Evolutionary conservation across 139 green algal species (phyloP).

Genomic region (Trebouxia sp.): DNA sequence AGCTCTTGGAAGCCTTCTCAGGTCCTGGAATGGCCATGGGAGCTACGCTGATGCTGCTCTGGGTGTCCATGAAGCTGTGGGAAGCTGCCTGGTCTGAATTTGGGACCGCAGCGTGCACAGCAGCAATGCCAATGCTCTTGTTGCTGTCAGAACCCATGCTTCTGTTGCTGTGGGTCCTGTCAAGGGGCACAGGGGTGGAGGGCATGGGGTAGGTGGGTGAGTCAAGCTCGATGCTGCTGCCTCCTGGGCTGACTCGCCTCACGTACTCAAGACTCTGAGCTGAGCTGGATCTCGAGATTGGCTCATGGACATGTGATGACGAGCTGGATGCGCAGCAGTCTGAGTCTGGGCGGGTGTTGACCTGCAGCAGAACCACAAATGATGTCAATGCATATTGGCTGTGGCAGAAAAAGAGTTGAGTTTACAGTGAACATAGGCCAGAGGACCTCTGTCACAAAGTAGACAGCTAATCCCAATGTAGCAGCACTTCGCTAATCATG

Average conservation of each 20-base stretch:
- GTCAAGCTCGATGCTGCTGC: slow-evolving; percentile 21
- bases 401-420: no score
- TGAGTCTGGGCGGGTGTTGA: neutral
- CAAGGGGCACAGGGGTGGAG: neutral
- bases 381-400: no score
- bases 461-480: no score
- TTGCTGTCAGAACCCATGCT: slow-evolving; percentile 14
- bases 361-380: neutral
- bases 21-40: neutral
- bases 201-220: slow-evolving; percentile 15
- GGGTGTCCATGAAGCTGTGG: neutral
- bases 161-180: slow-evolving; percentile 1
- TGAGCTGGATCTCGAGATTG: slow-evolving; percentile 17
- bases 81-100: neutral
- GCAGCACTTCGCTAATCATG: no score
- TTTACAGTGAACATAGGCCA: no score
- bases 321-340: slow-evolving; percentile 5
- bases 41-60: neutral
- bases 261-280: slow-evolving; percentile 23
- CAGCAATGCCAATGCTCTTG: slow-evolving; percentile 24
- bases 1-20: neutral
- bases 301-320: neutral
- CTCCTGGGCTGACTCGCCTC: neutral
- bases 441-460: no score
- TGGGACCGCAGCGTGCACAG: neutral